Percentiles rank a stretch among this genome's conserved stretches.
Conservation (phyloP, 768 basidiomycete genomes). For the Nidula microcarpa region DNA sequence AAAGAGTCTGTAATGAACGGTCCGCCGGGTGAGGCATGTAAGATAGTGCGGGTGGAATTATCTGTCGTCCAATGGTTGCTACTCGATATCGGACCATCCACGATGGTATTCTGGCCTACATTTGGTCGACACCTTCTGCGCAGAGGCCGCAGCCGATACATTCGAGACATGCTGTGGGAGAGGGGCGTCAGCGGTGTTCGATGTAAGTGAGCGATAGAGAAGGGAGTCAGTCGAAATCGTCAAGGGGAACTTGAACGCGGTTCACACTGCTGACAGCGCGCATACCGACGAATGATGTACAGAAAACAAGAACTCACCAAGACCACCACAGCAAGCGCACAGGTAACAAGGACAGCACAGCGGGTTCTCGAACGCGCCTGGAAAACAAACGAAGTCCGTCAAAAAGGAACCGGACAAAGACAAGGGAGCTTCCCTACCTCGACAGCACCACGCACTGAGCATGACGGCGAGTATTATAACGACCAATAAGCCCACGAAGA, state of each 20-base stretch:
- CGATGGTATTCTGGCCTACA: conserved; percentile 7
- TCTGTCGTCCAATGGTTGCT: too few species aligned
- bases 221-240: neutral
- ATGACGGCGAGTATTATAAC: conserved; percentile 52
- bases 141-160: conserved; percentile 70
- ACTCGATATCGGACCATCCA: too few species aligned
- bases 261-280: neutral
- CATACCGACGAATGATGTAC: neutral
- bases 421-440: conserved; percentile 27
- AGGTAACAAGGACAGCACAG: conserved; percentile 69
- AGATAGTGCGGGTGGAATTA: neutral
- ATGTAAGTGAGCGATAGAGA: neutral
- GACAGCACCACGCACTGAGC: conserved; percentile 66
- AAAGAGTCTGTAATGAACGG: too few species aligned
- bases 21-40: neutral
- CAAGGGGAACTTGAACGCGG: neutral
- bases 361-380: conserved; percentile 59
- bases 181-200: neutral
- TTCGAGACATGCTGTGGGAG: conserved; percentile 52
- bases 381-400: neutral
- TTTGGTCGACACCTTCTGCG: conserved; percentile 41
- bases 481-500: conserved; percentile 61
- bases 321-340: conserved; percentile 69
- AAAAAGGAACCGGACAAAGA: neutral
- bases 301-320: conserved; percentile 33